Evolutionary conservation across 2,329 filamentous ascomycete species (phyloP), one percentile per base, ranked within the genome.

Genomic region (Thermomyces lanuginosus): DNA sequence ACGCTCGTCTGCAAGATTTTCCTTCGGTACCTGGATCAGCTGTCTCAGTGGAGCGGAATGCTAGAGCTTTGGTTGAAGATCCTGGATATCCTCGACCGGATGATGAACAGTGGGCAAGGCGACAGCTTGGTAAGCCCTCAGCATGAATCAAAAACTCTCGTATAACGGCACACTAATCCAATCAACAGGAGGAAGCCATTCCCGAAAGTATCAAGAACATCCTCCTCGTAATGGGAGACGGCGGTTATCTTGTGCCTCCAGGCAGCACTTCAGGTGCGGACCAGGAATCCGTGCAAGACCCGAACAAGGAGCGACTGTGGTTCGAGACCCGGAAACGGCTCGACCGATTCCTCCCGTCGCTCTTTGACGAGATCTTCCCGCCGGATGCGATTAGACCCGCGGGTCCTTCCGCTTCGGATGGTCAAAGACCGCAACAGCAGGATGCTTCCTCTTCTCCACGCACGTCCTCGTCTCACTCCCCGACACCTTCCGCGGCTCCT

Each of bases 161-260:
- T 20, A 16, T 34, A 8, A 9, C 21, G 12, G 22, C 18, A 24
- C 24, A 26, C 16, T 35, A 20, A 19, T 17, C 8, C 5, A 13
- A 25, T 24, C n/a, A 8, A 34, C 40, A 92, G 74, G 83, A 92
- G 55, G 89, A 98, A 60, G 86, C 89, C 8, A 83, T 95, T 2
- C 79, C 81, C 1, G 89, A 98, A 53, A 89, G 82, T 38, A 60
- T 98, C 31, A 98, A 98, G 57, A 98, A 98, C 39, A 83, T 95
- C 27, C 61, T 95, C 13, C 64, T 98, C 6, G 89, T 98, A 43
- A 92, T 98, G 83, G 74, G 79, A 4, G 89, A 76, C 48, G 84
- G 77, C 26, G 84, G 79, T 18, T 84, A 80, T 42, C 67, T 98
- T 4, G 73, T 81, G 0, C 68, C 79, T 1, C 80, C 80, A 3